These are phyloP conservation scores for Fistulifera solaris DNA, from an alignment of 108 stramenopile species.

Conservation along the genomic window DNA sequence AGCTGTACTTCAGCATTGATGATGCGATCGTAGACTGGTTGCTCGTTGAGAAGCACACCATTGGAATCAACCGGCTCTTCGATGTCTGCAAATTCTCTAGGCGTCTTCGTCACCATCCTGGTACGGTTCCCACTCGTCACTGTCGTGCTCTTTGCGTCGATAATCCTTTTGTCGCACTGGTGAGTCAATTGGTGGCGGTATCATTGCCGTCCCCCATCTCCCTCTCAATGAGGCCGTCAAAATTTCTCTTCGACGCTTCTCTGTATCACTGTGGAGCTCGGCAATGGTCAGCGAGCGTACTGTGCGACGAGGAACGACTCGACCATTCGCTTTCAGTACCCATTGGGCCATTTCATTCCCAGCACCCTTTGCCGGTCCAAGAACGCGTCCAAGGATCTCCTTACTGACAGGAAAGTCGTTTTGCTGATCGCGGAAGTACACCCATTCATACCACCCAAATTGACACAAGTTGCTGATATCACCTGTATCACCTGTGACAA, in stretches of 20 bases:
- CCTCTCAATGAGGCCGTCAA: too few relatives aligned
- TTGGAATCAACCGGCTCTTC: background rate
- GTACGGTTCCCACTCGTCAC: background rate
- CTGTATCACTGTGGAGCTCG: too few relatives aligned
- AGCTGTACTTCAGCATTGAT: conserved; percentile 34
- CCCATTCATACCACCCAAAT: conserved; percentile 41
- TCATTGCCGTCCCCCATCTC: too few relatives aligned
- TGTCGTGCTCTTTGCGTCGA: too few relatives aligned
- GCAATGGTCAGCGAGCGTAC: too few relatives aligned
- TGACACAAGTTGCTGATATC: conserved; percentile 5
- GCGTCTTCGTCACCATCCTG: background rate
- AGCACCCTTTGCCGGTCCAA: conserved; percentile 28
- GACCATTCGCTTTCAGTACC: conserved; percentile 13
- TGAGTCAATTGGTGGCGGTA: too few relatives aligned
- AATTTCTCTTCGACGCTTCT: too few relatives aligned
- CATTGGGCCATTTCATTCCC: conserved; percentile 35
- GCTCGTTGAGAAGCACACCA: background rate
- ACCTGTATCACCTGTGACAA: background rate
- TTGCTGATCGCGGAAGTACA: conserved; percentile 15
- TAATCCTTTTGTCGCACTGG: too few relatives aligned
- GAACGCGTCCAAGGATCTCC: conserved; percentile 11
- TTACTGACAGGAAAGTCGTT: background rate
- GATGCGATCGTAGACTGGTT: conserved; percentile 15
- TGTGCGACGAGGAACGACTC: too few relatives aligned
- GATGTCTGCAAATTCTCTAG: background rate